phyloP scores from a whole-genome alignment of 129 eudicot genomes.

The Tanacetum coccineum region DNA sequence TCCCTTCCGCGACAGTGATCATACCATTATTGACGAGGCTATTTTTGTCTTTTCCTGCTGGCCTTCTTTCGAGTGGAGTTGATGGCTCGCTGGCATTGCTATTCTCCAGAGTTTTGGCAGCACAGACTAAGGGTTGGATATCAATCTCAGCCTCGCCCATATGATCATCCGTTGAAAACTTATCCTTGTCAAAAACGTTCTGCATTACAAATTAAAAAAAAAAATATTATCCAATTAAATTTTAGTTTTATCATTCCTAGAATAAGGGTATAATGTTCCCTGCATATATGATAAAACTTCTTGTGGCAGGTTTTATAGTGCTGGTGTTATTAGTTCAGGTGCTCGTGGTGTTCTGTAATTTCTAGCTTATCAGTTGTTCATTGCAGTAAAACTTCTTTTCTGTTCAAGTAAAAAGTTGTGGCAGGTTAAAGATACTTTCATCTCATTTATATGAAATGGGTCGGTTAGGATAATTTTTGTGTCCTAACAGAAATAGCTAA shows the following conservation, averaged over 20 bases:
- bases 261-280: not conserved
- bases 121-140: constrained; percentile 70
- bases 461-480: not conserved
- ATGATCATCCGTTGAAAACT: constrained; percentile 76
- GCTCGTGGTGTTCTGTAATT: no score
- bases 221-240: constrained; percentile 8
- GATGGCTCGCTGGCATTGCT: constrained; percentile 32
- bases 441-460: not conserved
- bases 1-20: constrained; percentile 51
- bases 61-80: constrained; percentile 43
- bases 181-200: constrained; percentile 92
- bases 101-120: constrained; percentile 60
- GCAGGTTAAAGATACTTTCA: not conserved
- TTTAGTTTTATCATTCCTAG: not conserved
- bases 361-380: no score
- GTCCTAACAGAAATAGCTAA: not conserved
- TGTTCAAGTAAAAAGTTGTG: no score
- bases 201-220: constrained; percentile 31
- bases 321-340: no score
- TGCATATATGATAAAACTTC: not conserved
- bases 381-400: no score
- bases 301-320: no score
- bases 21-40: constrained; percentile 44
- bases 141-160: constrained; percentile 97
- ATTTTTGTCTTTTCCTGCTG: constrained; percentile 48